A percentile compares a stretch with the other conserved stretches of the same genome.
Conservation (phyloP, 768 basidiomycete genomes). For the Leccinellum albellum region DNA sequence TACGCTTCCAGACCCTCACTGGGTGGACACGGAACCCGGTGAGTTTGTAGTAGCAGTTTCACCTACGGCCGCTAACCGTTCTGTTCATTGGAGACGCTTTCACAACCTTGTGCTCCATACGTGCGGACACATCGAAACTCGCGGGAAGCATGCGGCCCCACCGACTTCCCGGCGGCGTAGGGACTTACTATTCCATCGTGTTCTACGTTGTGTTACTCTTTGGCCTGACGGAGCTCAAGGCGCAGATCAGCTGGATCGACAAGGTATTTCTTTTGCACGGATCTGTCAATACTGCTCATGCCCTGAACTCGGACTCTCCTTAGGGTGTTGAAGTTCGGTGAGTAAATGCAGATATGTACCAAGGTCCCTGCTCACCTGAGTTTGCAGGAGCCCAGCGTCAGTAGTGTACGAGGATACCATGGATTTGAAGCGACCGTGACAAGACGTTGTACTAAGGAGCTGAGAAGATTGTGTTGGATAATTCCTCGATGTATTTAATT, state of each 20-base stretch:
- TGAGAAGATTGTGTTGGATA: too few species aligned
- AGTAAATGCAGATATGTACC: too few species aligned
- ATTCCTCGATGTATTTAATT: too few species aligned
- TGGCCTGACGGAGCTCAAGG: slow-evolving; percentile 50
- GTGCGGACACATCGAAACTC: slow-evolving; percentile 13
- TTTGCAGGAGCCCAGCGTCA: slow-evolving; percentile 29
- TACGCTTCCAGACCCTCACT: not conserved
- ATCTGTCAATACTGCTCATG: too few species aligned
- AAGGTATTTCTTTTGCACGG: slow-evolving; percentile 31
- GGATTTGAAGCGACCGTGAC: not conserved
- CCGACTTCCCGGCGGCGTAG: slow-evolving; percentile 6
- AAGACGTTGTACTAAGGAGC: too few species aligned
- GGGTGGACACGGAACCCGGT: slow-evolving; percentile 10
- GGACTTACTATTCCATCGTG: slow-evolving; percentile 12
- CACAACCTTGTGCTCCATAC: slow-evolving; percentile 10
- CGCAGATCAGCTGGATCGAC: slow-evolving; percentile 45
- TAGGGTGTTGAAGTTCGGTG: slow-evolving; percentile 38
- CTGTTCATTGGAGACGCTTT: not conserved
- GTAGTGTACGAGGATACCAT: slow-evolving; percentile 25
- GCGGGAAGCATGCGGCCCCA: slow-evolving; percentile 7
- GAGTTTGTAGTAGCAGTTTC: not conserved
- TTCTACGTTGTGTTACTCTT: slow-evolving; percentile 44
- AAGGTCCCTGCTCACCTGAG: too few species aligned
- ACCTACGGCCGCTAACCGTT: not conserved
- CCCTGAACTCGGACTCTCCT: not conserved